Evolutionary conservation across 257 asterid species (phyloP).

Genomic region (Solanum dulcamara): DNA sequence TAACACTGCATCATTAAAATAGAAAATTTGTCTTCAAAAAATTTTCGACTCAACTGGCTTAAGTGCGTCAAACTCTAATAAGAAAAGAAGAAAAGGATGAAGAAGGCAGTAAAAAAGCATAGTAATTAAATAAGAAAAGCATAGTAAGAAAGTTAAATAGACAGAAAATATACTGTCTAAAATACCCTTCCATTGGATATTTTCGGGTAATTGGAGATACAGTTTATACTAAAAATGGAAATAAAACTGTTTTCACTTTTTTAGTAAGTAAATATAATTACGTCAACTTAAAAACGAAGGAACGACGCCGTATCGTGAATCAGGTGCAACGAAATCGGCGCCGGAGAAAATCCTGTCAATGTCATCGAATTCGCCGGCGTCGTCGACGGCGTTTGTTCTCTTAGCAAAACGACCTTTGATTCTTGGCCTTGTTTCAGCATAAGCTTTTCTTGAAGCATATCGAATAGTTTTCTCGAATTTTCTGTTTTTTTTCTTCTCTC

Average conservation of each 20-base stretch:
- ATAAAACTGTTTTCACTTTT: background rate
- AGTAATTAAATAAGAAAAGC: no score
- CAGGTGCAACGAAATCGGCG: slow-evolving; percentile 20
- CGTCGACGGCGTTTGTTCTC: slow-evolving; percentile 21
- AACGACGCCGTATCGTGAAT: slow-evolving; percentile 37
- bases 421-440: slow-evolving; percentile 82
- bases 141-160: no score
- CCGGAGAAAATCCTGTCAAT: slow-evolving; percentile 28
- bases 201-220: background rate
- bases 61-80: no score
- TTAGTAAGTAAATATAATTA: background rate
- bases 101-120: no score
- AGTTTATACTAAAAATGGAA: slow-evolving; percentile 2
- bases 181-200: background rate
- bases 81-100: no score
- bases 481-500: slow-evolving; percentile 71
- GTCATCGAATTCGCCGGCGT: slow-evolving; percentile 16
- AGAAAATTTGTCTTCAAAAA: no score
- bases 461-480: slow-evolving; percentile 79
- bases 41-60: no score
- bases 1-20: no score
- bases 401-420: slow-evolving; percentile 82
- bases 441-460: slow-evolving; percentile 82
- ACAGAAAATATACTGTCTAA: no score
- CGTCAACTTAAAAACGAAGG: slow-evolving; percentile 21